Base-by-base conservation (phyloP, 78 protist genomes). In the Dictyostelium capitatum region DNA sequence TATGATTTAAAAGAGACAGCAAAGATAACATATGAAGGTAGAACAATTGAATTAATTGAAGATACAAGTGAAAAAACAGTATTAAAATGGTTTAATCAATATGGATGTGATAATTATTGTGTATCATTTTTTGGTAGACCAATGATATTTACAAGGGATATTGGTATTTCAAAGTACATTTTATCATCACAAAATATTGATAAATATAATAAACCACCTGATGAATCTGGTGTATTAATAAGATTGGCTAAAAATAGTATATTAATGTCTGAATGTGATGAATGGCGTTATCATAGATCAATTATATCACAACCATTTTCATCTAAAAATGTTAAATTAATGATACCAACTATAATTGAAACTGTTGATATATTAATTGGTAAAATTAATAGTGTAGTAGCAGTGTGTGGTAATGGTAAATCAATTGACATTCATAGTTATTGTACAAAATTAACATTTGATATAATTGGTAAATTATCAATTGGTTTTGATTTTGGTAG, bases 91-190 rank as follows among this genome's bases (percentile, higher is more conserved):
- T 84, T 84, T 47, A 57, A 74, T 43, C 28, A 74, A 74, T 84
- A 56, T 43, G 43, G 41, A 6, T 14, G 32, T 14, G 73, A 72
- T 74, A 74, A n/a, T 43, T 84, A 84, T 47, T 28, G 79, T 57
- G 81, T 74, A 37, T 72, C 82, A 37, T 84, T 84, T 59, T 84
- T 84, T 84, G 91, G 91, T 74, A 50, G 64, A 56, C 78, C 91
- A 57, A 84, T 84, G 91, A 54, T 84, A 46, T 84, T 84, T 25
- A 84, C 91, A 37, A 72, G 53, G 6, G 82, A 84, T 57, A 28
- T 67, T 6, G 37, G 0, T 0, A 43, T 84, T n/a, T 6, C 48
- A 3, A 72, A 57, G 14, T 25, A 37, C 12, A 53, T 84, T 23
- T 25, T 84, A 48, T 41, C 70, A 41, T 5, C 69, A 15, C 15